Percentiles rank a stretch among this genome's conserved stretches.
phyloP scores from a whole-genome alignment of 148 eudicot genomes.

The Chenopodium formosanum region DNA sequence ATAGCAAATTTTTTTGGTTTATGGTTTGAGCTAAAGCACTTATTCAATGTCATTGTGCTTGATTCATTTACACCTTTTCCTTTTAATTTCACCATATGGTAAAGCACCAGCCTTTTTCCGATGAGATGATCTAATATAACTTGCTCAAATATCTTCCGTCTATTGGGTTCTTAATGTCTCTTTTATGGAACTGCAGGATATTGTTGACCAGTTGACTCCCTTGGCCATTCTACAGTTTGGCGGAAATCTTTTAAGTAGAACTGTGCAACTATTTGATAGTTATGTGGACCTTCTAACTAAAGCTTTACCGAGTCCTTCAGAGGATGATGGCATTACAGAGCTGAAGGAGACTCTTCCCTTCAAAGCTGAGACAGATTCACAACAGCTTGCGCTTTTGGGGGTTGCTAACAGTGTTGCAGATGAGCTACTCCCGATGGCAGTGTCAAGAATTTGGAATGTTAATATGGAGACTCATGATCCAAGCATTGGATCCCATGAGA shows the following conservation, averaged over 20 bases:
- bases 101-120: neutral
- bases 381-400: slow-evolving; percentile 90
- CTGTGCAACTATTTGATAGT: slow-evolving; percentile 72
- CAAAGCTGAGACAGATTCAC: slow-evolving; percentile 91
- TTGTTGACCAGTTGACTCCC: slow-evolving; percentile 74
- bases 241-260: slow-evolving; percentile 66
- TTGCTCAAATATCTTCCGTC: neutral
- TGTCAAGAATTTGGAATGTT: slow-evolving; percentile 68
- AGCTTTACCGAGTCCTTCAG: slow-evolving; percentile 78
- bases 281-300: slow-evolving; percentile 79
- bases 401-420: slow-evolving; percentile 86
- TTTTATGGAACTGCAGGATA: slow-evolving; percentile 51
- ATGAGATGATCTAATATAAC: neutral
- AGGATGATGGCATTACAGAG: slow-evolving; percentile 83
- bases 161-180: slow-evolving; percentile 8
- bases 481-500: slow-evolving; percentile 42
- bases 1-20: neutral
- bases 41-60: neutral
- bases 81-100: neutral
- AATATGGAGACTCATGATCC: slow-evolving; percentile 63
- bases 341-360: slow-evolving; percentile 71
- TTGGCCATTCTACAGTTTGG: slow-evolving; percentile 76
- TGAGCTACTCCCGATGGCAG: slow-evolving; percentile 84
- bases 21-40: neutral
- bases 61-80: neutral